Conservation (phyloP, 352 stramenopile genomes). For the Globisporangium parvum region DNA sequence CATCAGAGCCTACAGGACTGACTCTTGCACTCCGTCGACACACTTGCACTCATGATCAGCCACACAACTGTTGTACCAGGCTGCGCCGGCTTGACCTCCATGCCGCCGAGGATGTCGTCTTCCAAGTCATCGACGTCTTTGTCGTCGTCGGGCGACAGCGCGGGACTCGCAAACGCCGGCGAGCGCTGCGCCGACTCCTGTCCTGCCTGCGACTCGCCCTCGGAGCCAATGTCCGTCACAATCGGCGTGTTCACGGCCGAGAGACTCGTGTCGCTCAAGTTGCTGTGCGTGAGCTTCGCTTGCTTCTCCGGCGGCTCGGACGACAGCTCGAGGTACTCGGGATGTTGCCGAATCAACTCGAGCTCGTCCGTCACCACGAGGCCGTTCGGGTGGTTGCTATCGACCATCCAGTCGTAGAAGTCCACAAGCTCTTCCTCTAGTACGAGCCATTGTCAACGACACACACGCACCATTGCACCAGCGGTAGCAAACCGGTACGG, state of each 20-base stretch:
- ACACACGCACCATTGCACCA: no score
- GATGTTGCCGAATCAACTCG: constrained; percentile 74
- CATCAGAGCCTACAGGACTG: background rate
- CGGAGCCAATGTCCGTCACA: constrained; percentile 59
- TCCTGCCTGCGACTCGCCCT: constrained; percentile 53
- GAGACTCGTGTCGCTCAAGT: constrained; percentile 22
- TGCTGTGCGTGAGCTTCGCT: constrained; percentile 21
- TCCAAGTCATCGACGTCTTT: constrained; percentile 77
- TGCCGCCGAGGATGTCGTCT: constrained; percentile 62
- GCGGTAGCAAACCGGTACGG: no score
- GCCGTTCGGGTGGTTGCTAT: constrained; percentile 63
- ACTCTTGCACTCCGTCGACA: background rate
- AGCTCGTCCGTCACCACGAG: constrained; percentile 78
- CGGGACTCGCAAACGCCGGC: constrained; percentile 49
- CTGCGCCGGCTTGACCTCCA: constrained; percentile 53
- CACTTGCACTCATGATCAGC: background rate
- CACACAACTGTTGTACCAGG: constrained; percentile 9
- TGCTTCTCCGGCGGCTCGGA: constrained; percentile 34
- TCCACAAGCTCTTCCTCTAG: constrained; percentile 80
- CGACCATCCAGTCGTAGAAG: constrained; percentile 84
- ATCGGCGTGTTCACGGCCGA: constrained; percentile 69
- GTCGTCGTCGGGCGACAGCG: constrained; percentile 54
- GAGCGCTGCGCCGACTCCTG: constrained; percentile 62
- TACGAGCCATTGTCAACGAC: no score
- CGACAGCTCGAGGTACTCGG: constrained; percentile 68